Percentiles rank a stretch among this genome's conserved stretches.
phyloP scores from a whole-genome alignment of 2,329 filamentous ascomycete species.

The Lasiodiplodia citricola region DNA sequence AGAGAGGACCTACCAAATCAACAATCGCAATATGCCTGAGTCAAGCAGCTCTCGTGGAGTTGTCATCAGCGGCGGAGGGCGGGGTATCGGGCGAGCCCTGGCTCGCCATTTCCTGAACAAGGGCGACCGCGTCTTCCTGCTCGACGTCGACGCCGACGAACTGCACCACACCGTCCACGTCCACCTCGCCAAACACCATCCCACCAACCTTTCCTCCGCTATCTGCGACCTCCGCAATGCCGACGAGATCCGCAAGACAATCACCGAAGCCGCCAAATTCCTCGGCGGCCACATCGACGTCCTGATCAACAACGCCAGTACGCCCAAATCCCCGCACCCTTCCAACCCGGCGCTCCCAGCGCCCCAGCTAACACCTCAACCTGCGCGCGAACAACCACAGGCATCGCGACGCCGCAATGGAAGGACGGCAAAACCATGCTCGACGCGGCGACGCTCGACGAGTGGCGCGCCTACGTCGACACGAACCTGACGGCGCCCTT shows the following conservation, averaged over 20 bases:
- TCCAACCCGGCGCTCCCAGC: background rate
- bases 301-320: conserved; percentile 42
- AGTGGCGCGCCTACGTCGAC: conserved; percentile 55
- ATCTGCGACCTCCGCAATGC: conserved; percentile 53
- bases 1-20: background rate
- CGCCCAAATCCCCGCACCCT: background rate
- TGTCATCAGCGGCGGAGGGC: conserved; percentile 51
- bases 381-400: background rate
- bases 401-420: conserved; percentile 48
- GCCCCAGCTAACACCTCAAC: background rate
- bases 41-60: conserved; percentile 32
- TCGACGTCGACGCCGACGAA: conserved; percentile 42
- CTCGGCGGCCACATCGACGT: conserved; percentile 48
- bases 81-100: conserved; percentile 55
- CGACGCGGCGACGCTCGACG: conserved; percentile 47
- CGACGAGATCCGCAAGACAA: conserved; percentile 47
- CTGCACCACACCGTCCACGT: conserved; percentile 28
- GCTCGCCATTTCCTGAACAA: conserved; percentile 48
- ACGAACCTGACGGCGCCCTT: conserved; percentile 56
- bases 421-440: conserved; percentile 54
- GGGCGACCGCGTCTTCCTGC: conserved; percentile 49
- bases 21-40: background rate
- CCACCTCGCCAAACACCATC: conserved; percentile 36
- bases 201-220: conserved; percentile 42
- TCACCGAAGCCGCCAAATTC: conserved; percentile 50